These are phyloP conservation scores for Lachnellula suecica DNA, from an alignment of 2,329 filamentous ascomycete species.

Conservation along the genomic window DNA sequence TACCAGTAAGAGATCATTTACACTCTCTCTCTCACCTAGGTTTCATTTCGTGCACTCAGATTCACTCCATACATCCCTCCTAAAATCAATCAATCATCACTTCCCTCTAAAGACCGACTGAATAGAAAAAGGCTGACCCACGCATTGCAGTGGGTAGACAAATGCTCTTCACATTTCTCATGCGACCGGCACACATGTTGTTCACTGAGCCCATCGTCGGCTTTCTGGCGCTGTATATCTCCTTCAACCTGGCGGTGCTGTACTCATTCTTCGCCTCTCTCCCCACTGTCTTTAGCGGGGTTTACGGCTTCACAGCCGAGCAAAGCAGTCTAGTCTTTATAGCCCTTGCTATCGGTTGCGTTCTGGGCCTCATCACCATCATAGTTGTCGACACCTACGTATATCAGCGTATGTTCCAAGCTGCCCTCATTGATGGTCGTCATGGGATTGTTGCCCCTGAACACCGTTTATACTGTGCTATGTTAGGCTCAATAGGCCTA, in stretches of 20 bases:
- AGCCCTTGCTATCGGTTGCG: slow-evolving; percentile 38
- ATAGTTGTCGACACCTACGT: slow-evolving; percentile 40
- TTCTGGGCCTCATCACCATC: slow-evolving; percentile 43
- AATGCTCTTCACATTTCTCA: slow-evolving; percentile 33
- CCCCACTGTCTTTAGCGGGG: slow-evolving; percentile 36
- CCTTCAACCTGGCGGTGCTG: slow-evolving; percentile 38
- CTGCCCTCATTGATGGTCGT: not conserved
- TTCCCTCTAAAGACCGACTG: no score
- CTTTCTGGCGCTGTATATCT: slow-evolving; percentile 35
- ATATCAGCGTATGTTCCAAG: slow-evolving; percentile 38
- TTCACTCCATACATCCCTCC: no score
- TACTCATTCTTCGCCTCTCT: slow-evolving; percentile 42
- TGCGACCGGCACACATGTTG: slow-evolving; percentile 40
- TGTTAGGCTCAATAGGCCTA: slow-evolving; percentile 54
- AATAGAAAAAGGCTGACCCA: no score
- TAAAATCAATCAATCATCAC: no score
- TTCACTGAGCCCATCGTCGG: slow-evolving; percentile 36
- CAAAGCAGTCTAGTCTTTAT: slow-evolving; percentile 38
- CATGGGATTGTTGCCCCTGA: slow-evolving; percentile 45
- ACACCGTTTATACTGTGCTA: slow-evolving; percentile 56
- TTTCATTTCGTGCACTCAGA: no score
- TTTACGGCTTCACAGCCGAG: slow-evolving; percentile 36
- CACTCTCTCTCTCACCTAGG: no score
- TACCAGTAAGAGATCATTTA: no score
- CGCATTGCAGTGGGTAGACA: no score